Base-by-base conservation (phyloP, 225 moss, liverwort and hornwort species). In the Antitrichia curtipendula region DNA sequence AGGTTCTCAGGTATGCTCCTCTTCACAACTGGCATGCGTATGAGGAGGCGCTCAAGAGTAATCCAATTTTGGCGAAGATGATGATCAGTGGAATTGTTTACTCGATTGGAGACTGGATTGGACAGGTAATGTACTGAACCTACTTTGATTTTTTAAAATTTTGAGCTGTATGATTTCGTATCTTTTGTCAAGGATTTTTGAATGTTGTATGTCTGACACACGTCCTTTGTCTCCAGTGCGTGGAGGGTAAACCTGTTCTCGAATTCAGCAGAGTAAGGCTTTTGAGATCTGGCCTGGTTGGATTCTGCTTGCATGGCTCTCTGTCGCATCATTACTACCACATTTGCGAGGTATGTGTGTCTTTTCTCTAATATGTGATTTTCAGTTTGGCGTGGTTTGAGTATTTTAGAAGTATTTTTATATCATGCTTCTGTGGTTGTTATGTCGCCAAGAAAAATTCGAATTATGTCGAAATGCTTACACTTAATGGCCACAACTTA, bases 11-110 rank as follows among this genome's bases (percentile, higher is more conserved):
- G 45, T 96, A 98, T 86, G 98, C 98, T 23, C 98, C 98, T 10
- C 56, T 93, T 17, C 98, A 98, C 64, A 97, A 97, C 34, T 98
- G 98, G 98, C 95, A 91, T 64, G 98, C 97, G 8, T 98, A 98
- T 58, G 98, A 98, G 86, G 95, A 95, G 65, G 65, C 93, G 27
- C 82, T 98, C 8, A 94, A 91, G 64, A 95, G 90, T 68, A 95
- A 98, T 53, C 98, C 98, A 18, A 89, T 98, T 59, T 71, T 98
- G 86, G 98, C 98, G n/a, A 98, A 98, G 93, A 98, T 98, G 98
- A 97, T 96, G 86, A 98, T 98, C 25, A 98, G 98, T 88, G 98
- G 98, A 49, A 89, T 95, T 31, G 98, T 98, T 1, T 98, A 98
- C 49, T 92, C 97, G 25, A 82, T 98, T 57, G 98, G 98, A 71